Evolutionary conservation across 306 rosid species (phyloP).

Genomic region (Adenanthera pavonina): DNA sequence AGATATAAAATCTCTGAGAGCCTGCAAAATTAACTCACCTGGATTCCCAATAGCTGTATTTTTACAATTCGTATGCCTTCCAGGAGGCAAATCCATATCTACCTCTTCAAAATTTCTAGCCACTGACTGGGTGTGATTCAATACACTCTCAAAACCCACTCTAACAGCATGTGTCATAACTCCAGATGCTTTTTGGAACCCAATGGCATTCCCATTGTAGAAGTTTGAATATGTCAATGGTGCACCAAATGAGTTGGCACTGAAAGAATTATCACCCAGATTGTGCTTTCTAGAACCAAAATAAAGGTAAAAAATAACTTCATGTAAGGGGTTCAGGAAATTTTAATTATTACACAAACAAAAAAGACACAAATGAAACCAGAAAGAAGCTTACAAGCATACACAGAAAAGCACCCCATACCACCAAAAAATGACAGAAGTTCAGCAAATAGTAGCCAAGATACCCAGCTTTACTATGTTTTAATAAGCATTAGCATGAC

Average conservation of each 20-base stretch:
- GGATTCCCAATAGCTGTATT: conserved; percentile 61
- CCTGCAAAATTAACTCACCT: conserved; percentile 77
- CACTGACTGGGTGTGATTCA: conserved; percentile 60
- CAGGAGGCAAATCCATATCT: conserved; percentile 60
- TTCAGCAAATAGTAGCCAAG: conserved; percentile 23
- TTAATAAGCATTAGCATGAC: conserved; percentile 18
- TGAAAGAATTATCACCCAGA: conserved; percentile 80
- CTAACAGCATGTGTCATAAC: conserved; percentile 63
- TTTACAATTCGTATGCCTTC: conserved; percentile 61
- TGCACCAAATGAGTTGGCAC: conserved; percentile 78
- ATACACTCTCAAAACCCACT: conserved; percentile 73
- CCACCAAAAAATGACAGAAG: conserved; percentile 13
- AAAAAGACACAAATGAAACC: conserved; percentile 27
- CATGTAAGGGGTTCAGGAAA: conserved; percentile 46
- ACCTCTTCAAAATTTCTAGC: conserved; percentile 66
- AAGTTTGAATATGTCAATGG: conserved; percentile 69
- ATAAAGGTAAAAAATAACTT: conserved; percentile 55
- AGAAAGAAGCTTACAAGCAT: conserved; percentile 17
- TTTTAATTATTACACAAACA: conserved; percentile 24
- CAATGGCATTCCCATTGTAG: conserved; percentile 63
- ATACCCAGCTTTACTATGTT: conserved; percentile 24
- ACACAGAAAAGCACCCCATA: background rate
- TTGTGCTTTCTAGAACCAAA: conserved; percentile 87
- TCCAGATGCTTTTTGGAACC: conserved; percentile 68
- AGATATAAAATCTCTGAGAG: conserved; percentile 86